Evolutionary conservation across 495 filamentous ascomycete genomes (phyloP), one percentile per base, ranked within the genome.

Genomic region (Penicillium herquei): DNA sequence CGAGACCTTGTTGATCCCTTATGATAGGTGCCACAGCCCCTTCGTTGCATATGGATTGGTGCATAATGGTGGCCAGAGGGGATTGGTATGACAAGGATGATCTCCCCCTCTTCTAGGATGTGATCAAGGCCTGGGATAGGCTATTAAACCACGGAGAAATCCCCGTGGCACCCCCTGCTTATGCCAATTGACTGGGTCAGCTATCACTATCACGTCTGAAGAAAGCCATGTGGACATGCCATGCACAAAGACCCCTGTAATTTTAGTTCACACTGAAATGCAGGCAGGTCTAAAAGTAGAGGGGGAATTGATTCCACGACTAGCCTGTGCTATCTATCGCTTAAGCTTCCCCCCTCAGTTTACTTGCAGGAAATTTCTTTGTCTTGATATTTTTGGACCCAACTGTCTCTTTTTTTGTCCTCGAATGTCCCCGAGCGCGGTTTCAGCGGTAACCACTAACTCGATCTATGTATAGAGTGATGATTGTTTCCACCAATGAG

Each of bases 401-500:
- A 54, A 37, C 56, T 40, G 53, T 52, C 34, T 16, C 32, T 49
- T 30, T 39, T 42, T 3, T 11, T 49, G 8, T 47, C 32, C 16
- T 21, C 39, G 37, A 47, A 50, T 35, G 31, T 39, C 18, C 17
- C 21, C 10, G 11, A 14, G 44, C 14, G 54, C 57, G 51, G 55
- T 50, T 47, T 44, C 16, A 66, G 55, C 57, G 57, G 57, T 49
- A 52, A n/a, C n/a, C n/a, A n/a, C n/a, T n/a, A n/a, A 41, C 30
- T 30, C 4, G 21, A 26, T 26, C 21, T 26, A 26, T 26, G 21
- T 26, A 26, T 26, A 26, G 21, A 26, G 21, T 26, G 21, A 26
- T 26, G 21, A 26, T 26, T 26, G 21, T 13, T 42, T 33, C 43
- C 43, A 14, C 18, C 21, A 33, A 39, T 49, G 33, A 33, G 49